These are phyloP conservation scores for Podosphaera leucotricha DNA, from an alignment of 2,329 filamentous ascomycete genomes.

Conservation along the genomic window DNA sequence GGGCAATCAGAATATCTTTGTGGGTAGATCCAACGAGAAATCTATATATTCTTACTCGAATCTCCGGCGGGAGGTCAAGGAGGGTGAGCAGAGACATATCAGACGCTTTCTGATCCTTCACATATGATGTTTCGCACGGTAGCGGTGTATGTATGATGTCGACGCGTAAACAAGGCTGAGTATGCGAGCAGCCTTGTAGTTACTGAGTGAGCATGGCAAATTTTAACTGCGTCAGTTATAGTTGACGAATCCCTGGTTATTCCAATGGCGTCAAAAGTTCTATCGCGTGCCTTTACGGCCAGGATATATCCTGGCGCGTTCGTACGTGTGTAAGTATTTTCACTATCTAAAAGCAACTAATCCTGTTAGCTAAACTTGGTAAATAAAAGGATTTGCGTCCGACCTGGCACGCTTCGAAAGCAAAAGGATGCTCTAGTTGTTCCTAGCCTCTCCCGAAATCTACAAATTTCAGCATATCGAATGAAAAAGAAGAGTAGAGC, in stretches of 20 bases:
- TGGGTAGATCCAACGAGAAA: constrained; percentile 1
- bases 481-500: constrained; percentile 6
- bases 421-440: not conserved
- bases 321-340: too few species aligned
- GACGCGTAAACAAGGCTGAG: not conserved
- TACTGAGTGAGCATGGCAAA: not conserved
- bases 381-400: not conserved
- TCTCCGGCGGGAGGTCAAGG: constrained; percentile 12
- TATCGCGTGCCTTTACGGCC: too few species aligned
- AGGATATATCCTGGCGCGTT: too few species aligned
- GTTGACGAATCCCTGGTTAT: not conserved
- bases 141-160: too few species aligned
- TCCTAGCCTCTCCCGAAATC: not conserved
- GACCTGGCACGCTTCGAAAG: not conserved
- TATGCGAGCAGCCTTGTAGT: not conserved
- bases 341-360: too few species aligned
- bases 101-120: not conserved
- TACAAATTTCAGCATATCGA: constrained; percentile 2
- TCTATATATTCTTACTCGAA: constrained; percentile 12
- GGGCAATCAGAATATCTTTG: constrained; percentile 1
- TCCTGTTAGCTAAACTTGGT: too few species aligned
- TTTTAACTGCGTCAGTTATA: not conserved
- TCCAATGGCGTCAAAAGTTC: not conserved
- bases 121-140: too few species aligned
- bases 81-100: constrained; percentile 7